These are phyloP conservation scores for Inga laurina DNA, from an alignment of 306 rosid genomes.

Conservation along the genomic window DNA sequence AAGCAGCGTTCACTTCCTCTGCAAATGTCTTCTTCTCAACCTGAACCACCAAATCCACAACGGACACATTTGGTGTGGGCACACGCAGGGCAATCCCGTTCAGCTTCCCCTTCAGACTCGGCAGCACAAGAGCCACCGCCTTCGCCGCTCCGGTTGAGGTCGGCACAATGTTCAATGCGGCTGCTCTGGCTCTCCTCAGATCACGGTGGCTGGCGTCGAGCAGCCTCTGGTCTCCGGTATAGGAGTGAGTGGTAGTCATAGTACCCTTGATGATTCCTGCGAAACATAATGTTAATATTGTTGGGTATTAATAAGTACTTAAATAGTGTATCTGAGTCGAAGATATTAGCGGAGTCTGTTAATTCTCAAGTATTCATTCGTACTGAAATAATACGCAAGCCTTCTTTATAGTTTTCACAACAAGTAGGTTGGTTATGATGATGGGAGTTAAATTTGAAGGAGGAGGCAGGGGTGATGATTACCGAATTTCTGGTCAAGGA, in stretches of 20 bases:
- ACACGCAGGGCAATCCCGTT: constrained; percentile 95
- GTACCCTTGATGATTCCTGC: constrained; percentile 94
- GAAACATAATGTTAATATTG: not conserved
- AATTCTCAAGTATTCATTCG: no score
- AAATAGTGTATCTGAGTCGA: no score
- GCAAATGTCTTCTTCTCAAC: constrained; percentile 94
- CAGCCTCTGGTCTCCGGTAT: constrained; percentile 98
- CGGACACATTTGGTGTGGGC: constrained; percentile 96
- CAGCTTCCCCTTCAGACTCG: constrained; percentile 87
- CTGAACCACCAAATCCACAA: constrained; percentile 93
- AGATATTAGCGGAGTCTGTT: no score
- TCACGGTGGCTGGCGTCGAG: constrained; percentile 99
- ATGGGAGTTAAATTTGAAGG: not conserved
- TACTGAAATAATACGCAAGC: no score
- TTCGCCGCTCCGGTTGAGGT: constrained; percentile 99
- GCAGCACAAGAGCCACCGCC: constrained; percentile 96
- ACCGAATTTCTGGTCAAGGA: constrained; percentile 92
- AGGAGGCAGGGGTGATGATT: constrained; percentile 7
- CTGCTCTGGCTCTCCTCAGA: constrained; percentile 91
- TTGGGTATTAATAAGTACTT: no score
- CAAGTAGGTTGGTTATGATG: not conserved
- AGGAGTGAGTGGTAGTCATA: constrained; percentile 97
- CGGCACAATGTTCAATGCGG: constrained; percentile 95
- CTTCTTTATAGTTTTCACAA: no score
- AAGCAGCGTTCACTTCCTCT: constrained; percentile 91